Base-by-base conservation (phyloP, 2,329 filamentous ascomycete species). In the Periconia digitata region DNA sequence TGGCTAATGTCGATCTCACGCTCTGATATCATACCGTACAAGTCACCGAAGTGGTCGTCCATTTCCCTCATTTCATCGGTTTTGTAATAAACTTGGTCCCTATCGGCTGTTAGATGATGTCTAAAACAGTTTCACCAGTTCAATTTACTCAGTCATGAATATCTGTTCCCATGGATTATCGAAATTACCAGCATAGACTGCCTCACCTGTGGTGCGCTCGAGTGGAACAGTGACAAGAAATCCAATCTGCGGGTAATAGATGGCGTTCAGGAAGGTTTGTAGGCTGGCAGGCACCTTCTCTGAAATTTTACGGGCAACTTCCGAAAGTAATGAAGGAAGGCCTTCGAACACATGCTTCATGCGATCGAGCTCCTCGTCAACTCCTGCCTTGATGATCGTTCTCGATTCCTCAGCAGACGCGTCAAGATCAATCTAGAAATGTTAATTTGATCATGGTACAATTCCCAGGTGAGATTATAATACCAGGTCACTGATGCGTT, bases 1-100 rank as follows among this genome's bases (percentile, higher is more conserved):
- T 96, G 87, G 0, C 94, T 80, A 37, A 97, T 89, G 58, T 96
- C 89, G 38, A 96, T 92, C 67, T 99, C 92, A 46, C 84, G 84
- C 62, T 96, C 92, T 87, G 89, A 88, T 47, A 99, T 96, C 48
- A 84, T 79, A 32, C 87, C 85, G 60, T 92, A 92, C 23, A 95
- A 80, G 67, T 97, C 92, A 10, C 94, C 94, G 56, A 90, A 85
- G 47, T 87, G 81, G 8, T 81, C 77, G 62, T 97, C 92, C 71
- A 99, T 81, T 53, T 92, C 85, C 49, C 76, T 79, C 86, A 95
- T 95, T 47, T 85, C 80, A 5, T 72, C 76, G 55, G 92, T 96
- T 67, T 97, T 99, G 76, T 92, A 97, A 68, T 94, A 96, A 0
- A 84, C 84, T 43, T 82, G 77, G 2, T 81, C 83, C 41, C 59